These are phyloP conservation scores for Pleodorina starrii DNA, from an alignment of 139 green algal genomes.

Conservation along the genomic window DNA sequence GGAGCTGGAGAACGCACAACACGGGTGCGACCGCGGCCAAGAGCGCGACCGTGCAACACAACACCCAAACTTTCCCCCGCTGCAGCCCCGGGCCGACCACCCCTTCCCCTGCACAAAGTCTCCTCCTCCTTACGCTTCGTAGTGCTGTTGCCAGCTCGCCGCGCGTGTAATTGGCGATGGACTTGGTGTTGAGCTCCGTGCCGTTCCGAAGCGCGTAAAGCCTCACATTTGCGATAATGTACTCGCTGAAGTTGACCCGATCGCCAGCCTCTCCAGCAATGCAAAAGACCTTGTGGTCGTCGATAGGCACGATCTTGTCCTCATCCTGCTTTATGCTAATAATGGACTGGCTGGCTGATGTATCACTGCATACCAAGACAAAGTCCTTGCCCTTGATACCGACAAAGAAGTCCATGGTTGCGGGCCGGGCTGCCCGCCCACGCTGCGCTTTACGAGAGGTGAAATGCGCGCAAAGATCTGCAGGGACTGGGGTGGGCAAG, in stretches of 20 bases:
- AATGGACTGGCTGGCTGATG: constrained; percentile 89
- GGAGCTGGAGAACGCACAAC: too few species aligned
- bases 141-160: constrained; percentile 95
- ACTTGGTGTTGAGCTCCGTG: constrained; percentile 86
- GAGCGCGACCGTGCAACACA: too few species aligned
- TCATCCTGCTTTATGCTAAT: constrained; percentile 98
- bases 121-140: constrained; percentile 75
- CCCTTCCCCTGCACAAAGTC: too few species aligned
- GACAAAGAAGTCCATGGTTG: constrained; percentile 75
- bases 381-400: constrained; percentile 91
- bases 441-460: constrained; percentile 22
- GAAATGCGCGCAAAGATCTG: constrained; percentile 13
- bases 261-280: constrained; percentile 92
- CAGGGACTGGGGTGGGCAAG: not conserved
- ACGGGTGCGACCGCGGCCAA: too few species aligned
- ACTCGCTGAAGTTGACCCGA: constrained; percentile 92
- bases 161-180: constrained; percentile 93
- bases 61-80: too few species aligned
- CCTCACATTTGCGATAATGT: constrained; percentile 92
- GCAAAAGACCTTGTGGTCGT: constrained; percentile 93
- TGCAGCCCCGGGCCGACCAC: too few species aligned
- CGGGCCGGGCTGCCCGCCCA: constrained; percentile 27
- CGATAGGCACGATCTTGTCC: constrained; percentile 91
- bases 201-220: constrained; percentile 94
- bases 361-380: constrained; percentile 96